Percentiles rank a stretch among this genome's conserved stretches.
These are phyloP conservation scores for Zymoseptoria pseudotritici DNA, from an alignment of 2,329 filamentous ascomycete genomes.

Conservation along the genomic window DNA sequence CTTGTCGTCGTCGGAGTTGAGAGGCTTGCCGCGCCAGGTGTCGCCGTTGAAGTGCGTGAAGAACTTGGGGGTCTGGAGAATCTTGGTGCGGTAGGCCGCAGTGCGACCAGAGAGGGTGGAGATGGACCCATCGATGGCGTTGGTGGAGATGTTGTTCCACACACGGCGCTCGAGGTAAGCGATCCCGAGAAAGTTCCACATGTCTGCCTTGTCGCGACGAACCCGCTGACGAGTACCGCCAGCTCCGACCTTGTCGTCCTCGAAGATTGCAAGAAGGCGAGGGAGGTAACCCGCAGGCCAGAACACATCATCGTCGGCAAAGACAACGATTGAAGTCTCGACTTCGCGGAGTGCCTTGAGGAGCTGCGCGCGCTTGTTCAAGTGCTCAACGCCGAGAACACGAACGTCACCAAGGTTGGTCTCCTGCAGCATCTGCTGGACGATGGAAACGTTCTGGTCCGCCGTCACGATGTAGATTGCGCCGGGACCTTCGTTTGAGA, in stretches of 20 bases:
- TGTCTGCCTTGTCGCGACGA: conserved; percentile 27
- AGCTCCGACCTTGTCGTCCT: conserved; percentile 43
- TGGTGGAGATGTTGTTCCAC: conserved; percentile 52
- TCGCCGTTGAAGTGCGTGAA: conserved; percentile 43
- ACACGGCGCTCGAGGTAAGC: conserved; percentile 57
- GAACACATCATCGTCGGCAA: conserved; percentile 33
- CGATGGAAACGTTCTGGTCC: conserved; percentile 16
- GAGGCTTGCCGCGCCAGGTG: conserved; percentile 42
- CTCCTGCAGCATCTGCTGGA: conserved; percentile 9
- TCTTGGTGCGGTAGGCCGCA: conserved; percentile 42
- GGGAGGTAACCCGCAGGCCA: conserved; percentile 26
- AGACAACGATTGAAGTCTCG: conserved; percentile 24
- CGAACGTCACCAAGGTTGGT: conserved; percentile 10
- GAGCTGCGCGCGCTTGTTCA: conserved; percentile 31
- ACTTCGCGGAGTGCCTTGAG: conserved; percentile 25
- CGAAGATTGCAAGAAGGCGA: conserved; percentile 33
- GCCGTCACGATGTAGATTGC: conserved; percentile 26
- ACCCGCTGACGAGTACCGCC: conserved; percentile 53
- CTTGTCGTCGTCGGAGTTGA: conserved; percentile 56
- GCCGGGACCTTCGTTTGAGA: conserved; percentile 19
- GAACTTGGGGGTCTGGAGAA: conserved; percentile 43
- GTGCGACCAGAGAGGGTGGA: conserved; percentile 54
- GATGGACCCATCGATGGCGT: conserved; percentile 51
- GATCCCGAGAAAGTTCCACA: conserved; percentile 50
- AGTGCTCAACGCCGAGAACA: conserved; percentile 27